Evolutionary conservation across 345 rosid genomes (phyloP).

Genomic region (Salix suchowensis): DNA sequence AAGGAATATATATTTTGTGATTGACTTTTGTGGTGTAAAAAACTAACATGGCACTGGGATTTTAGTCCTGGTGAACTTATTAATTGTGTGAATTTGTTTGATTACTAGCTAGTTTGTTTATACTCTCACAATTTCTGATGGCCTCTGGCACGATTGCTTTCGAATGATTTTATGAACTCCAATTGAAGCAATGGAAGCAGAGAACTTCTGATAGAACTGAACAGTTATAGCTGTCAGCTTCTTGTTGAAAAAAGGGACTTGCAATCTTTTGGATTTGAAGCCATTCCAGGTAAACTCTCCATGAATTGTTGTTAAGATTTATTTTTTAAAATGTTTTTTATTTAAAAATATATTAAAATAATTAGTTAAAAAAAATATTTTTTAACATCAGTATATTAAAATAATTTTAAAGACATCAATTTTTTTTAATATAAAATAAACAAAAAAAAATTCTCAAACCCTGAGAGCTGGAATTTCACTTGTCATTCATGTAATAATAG

Average conservation of each 20-base stretch:
- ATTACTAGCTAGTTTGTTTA: neutral
- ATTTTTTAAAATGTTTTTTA: fast-evolving
- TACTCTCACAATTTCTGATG: neutral
- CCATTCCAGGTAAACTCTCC: neutral
- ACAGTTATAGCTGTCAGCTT: neutral
- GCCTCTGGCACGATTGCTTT: neutral
- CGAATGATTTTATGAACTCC: neutral
- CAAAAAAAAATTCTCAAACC: too few relatives aligned
- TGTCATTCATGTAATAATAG: too few relatives aligned
- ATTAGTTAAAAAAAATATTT: fast-evolving
- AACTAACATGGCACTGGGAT: constrained; percentile 13
- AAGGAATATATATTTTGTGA: constrained; percentile 2
- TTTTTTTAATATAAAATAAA: too few relatives aligned
- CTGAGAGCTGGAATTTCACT: too few relatives aligned
- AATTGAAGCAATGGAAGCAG: neutral
- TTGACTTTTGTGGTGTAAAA: constrained; percentile 8
- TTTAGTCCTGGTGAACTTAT: constrained; percentile 10
- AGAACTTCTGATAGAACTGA: neutral
- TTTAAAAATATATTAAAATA: too few relatives aligned
- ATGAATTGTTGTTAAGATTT: fast-evolving
- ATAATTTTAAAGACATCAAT: fast-evolving
- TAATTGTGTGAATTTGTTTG: constrained; percentile 3
- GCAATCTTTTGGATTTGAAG: neutral
- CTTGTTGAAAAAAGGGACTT: neutral
- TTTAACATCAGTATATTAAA: too few relatives aligned